Base-by-base conservation (phyloP, 2,329 filamentous ascomycete species). In the Nemania sp. region DNA sequence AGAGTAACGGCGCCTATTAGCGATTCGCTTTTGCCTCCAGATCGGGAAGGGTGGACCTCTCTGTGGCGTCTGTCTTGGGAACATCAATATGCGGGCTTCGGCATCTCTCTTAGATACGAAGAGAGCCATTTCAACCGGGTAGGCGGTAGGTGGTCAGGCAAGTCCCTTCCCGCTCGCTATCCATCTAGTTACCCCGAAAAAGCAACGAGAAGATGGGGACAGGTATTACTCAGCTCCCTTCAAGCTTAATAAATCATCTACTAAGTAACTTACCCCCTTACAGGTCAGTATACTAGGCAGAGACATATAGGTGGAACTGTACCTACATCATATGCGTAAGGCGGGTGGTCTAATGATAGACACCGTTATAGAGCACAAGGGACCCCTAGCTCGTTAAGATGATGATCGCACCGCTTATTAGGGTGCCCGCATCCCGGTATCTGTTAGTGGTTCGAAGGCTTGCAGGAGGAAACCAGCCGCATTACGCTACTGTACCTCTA, bases 371-470 rank as follows among this genome's bases (percentile, higher is more conserved):
- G 41, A 18, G 20, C 22, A 27, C 53, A 52, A 32, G 47, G 62
- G 47, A 4, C 15, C 54, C 54, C 29, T 43, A 55, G 27, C 20
- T 20, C 32, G 51, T n/a, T 32, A 55, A 27, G 29, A 53, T 47
- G 26, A 32, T 38, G 32, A 3, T 8, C 32, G 32, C 32, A 35
- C 32, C 32, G 27, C n/a, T 26, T 13, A 29, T 54, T 38, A 55
- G 24, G 4, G 22, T 51, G 24, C 52, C 57, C 52, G 45, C 52
- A 51, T 57, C 45, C 58, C 38, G 43, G 58, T n/a, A 45, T 45
- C 41, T 43, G 38, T 43, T 43, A 43, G 38, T n/a, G 38, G 38
- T 35, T 43, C 11, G 5, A 43, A 43, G 11, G 38, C 38, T 43
- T 43, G 38, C 38, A 43, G 11, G 11, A 15, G 38, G 18, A 15